phyloP scores from a whole-genome alignment of 2,329 filamentous ascomycete species.

The Verticillium klebahnii region DNA sequence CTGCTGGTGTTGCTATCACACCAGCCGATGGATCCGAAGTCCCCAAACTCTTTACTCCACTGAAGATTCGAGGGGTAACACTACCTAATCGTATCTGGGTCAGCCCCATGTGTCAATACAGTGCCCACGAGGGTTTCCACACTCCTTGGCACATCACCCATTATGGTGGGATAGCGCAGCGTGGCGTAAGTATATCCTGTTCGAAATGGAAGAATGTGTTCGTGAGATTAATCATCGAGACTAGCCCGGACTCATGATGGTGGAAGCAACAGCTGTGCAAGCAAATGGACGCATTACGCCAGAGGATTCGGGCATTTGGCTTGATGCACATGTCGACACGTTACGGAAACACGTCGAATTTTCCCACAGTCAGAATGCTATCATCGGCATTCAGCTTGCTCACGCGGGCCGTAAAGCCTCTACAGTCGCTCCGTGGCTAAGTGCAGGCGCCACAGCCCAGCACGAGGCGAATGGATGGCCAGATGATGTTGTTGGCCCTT shows the following conservation, averaged over 20 bases:
- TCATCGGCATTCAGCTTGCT: conserved; percentile 73
- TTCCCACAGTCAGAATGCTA: conserved; percentile 71
- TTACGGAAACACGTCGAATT: conserved; percentile 71
- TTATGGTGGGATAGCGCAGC: conserved; percentile 70
- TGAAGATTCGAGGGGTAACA: conserved; percentile 47
- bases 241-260: conserved; percentile 57
- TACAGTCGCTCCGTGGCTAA: conserved; percentile 62
- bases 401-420: conserved; percentile 73
- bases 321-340: conserved; percentile 73
- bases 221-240: too few relatives aligned
- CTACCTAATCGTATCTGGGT: conserved; percentile 55
- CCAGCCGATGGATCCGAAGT: conserved; percentile 21
- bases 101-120: conserved; percentile 60
- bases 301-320: conserved; percentile 75
- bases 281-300: conserved; percentile 80
- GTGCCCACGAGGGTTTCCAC: conserved; percentile 58
- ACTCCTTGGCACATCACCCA: conserved; percentile 82
- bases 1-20: conserved; percentile 38
- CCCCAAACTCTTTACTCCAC: conserved; percentile 52
- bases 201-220: too few relatives aligned
- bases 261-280: conserved; percentile 74
- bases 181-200: conserved; percentile 43
- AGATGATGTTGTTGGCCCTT: conserved; percentile 47
- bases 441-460: conserved; percentile 35
- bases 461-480: conserved; percentile 58